Evolutionary conservation across 1,284 basidiomycete genomes (phyloP), one percentile per base, ranked within the genome.

Genomic region (Cystobasidiaceae sp.): DNA sequence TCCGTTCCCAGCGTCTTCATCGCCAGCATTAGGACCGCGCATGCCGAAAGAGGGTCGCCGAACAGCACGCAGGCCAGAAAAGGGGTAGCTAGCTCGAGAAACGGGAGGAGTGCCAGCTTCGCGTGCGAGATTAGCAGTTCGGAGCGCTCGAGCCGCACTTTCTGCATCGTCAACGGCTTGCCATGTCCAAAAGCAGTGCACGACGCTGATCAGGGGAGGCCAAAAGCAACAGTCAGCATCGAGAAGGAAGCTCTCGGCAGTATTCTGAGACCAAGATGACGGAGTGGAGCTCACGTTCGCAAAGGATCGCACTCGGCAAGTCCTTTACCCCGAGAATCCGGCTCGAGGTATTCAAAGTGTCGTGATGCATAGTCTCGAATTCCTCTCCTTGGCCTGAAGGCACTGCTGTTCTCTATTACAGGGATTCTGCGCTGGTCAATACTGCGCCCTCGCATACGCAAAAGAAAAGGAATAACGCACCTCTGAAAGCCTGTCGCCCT

Each of bases 171-270:
- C 61, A 15, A 64, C 25, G 33, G 34, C 39, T 44, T 64, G 61
- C 61, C 61, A 64, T 1, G 61, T 43, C 61, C 61, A 64, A 25
- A 64, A 64, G 11, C 41, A 55, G 13, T 64, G 50, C 17, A 64
- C 44, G 6, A 64, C 61, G 23, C 61, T 64, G 51, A 4, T 1
- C 19, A 33, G n/a, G n/a, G n/a, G n/a, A 45, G n/a, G n/a, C n/a
- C n/a, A n/a, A n/a, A n/a, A n/a, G n/a, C n/a, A n/a, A n/a, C n/a
- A n/a, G n/a, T n/a, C n/a, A n/a, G n/a, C n/a, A n/a, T n/a, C n/a
- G n/a, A n/a, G n/a, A n/a, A n/a, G n/a, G n/a, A n/a, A n/a, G n/a
- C n/a, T n/a, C n/a, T n/a, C n/a, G n/a, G n/a, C n/a, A n/a, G n/a
- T n/a, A n/a, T n/a, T n/a, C n/a, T n/a, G n/a, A n/a, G n/a, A n/a